phyloP scores from a whole-genome alignment of 169 alveolate genomes.

The Plasmodium berghei region DNA sequence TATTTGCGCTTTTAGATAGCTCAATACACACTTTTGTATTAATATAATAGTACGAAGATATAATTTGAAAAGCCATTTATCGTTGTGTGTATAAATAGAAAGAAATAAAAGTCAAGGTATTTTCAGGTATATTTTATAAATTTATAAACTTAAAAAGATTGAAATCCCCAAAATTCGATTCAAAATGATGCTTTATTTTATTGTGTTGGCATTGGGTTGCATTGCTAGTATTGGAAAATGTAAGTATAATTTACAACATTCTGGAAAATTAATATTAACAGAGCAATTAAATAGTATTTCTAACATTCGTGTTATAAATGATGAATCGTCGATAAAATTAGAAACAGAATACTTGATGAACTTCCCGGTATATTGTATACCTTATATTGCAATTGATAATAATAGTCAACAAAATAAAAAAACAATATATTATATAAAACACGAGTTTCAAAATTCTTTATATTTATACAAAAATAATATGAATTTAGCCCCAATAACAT shows the following conservation, averaged over 20 bases:
- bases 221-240: not conserved
- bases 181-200: no score
- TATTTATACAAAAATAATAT: constrained; percentile 61
- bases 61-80: no score
- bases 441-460: constrained; percentile 37
- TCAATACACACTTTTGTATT: no score
- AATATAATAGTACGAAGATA: no score
- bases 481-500: constrained; percentile 22
- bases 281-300: constrained; percentile 27
- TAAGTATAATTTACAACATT: constrained; percentile 20
- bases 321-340: constrained; percentile 3
- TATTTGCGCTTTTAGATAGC: no score
- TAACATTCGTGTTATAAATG: not conserved
- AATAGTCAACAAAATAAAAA: constrained; percentile 13
- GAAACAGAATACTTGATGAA: constrained; percentile 23
- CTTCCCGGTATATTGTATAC: constrained; percentile 66
- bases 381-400: constrained; percentile 34
- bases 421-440: constrained; percentile 48
- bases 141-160: no score
- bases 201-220: no score
- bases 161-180: no score
- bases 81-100: no score
- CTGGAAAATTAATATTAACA: constrained; percentile 37
- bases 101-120: no score
- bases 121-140: no score